Evolutionary conservation across 352 stramenopile genomes (phyloP).

Genomic region (Blastocystis sp.): DNA sequence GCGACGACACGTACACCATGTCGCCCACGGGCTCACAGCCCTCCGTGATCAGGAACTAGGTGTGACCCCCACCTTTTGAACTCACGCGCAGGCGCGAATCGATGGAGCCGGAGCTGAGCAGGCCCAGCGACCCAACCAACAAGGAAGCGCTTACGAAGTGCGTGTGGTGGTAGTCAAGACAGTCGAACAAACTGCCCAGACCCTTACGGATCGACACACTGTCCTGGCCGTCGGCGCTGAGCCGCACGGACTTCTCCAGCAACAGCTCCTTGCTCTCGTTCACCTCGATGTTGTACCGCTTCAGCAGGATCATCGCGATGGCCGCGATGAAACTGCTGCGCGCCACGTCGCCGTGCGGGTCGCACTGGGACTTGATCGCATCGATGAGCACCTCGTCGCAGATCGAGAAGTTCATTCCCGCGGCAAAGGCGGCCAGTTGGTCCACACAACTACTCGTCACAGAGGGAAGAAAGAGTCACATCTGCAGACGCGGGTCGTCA

Average conservation of each 20-base stretch:
- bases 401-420: constrained; percentile 19
- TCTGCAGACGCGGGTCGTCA: constrained; percentile 18
- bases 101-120: constrained; percentile 18
- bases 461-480: neutral
- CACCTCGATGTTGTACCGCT: constrained; percentile 13
- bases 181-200: constrained; percentile 27
- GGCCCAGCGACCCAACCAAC: constrained; percentile 14
- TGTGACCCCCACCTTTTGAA: neutral
- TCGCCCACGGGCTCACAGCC: constrained; percentile 7
- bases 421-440: constrained; percentile 11
- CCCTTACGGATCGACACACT: neutral
- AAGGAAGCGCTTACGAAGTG: neutral
- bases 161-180: constrained; percentile 14
- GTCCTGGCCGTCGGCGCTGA: neutral
- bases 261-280: constrained; percentile 3
- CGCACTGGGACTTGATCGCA: neutral
- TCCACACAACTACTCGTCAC: constrained; percentile 32
- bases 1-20: constrained; percentile 18
- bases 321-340: constrained; percentile 38
- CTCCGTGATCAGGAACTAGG: constrained; percentile 11
- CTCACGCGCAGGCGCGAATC: constrained; percentile 4
- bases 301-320: constrained; percentile 3
- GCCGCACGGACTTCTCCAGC: neutral
- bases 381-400: constrained; percentile 36
- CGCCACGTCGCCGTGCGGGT: constrained; percentile 9